phyloP scores from a whole-genome alignment of 2,329 filamentous ascomycete genomes.

The Diaporthe sp. region DNA sequence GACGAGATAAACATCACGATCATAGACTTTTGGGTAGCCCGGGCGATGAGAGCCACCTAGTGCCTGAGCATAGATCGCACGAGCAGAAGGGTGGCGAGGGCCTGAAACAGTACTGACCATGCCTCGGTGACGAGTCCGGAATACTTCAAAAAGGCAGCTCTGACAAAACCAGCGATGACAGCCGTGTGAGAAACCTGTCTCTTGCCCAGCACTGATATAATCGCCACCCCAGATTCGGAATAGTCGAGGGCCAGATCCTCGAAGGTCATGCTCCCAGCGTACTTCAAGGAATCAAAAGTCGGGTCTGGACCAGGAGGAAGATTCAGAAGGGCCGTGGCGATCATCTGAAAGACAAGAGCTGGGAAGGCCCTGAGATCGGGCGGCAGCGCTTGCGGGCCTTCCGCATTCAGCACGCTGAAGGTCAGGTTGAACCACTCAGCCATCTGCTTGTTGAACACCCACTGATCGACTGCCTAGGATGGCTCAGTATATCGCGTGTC shows the following conservation, averaged over 20 bases:
- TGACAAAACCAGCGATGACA: slow-evolving; percentile 69
- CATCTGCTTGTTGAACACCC: slow-evolving; percentile 65
- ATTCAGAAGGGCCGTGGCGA: slow-evolving; percentile 67
- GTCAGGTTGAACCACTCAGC: slow-evolving; percentile 68
- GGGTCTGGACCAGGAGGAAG: slow-evolving; percentile 62
- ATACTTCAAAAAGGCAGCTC: slow-evolving; percentile 71
- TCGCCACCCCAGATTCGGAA: slow-evolving; percentile 68
- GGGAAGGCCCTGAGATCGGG: slow-evolving; percentile 69
- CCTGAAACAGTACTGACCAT: slow-evolving; percentile 25
- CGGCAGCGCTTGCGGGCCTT: slow-evolving; percentile 64
- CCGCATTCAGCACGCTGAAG: slow-evolving; percentile 63
- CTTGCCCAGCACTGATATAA: slow-evolving; percentile 69
- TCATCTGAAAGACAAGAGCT: slow-evolving; percentile 70
- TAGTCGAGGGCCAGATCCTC: slow-evolving; percentile 73
- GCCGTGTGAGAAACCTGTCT: slow-evolving; percentile 67
- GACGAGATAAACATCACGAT: background rate
- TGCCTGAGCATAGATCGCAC: background rate
- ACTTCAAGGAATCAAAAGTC: slow-evolving; percentile 69
- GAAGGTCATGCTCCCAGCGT: slow-evolving; percentile 70
- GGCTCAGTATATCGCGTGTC: background rate
- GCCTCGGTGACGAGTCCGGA: slow-evolving; percentile 70
- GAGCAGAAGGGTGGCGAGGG: background rate
- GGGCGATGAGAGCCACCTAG: background rate
- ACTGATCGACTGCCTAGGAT: slow-evolving; percentile 63
- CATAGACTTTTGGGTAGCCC: background rate